Evolutionary conservation across 805 yeast genomes (phyloP).

Genomic region (Clavispora vitiphila): DNA sequence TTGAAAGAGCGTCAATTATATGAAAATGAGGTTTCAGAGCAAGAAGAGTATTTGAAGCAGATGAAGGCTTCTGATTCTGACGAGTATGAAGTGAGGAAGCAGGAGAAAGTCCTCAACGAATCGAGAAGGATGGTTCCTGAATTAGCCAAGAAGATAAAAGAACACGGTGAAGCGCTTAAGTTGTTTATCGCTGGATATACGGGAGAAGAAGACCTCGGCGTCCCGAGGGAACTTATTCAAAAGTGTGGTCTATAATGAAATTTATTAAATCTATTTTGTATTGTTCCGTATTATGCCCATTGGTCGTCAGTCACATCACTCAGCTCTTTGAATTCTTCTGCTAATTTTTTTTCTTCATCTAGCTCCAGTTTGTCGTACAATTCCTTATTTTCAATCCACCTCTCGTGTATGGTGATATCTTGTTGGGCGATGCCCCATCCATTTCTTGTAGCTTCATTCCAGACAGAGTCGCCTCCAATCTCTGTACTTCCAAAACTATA

Average conservation of each 20-base stretch:
- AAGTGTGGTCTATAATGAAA: neutral
- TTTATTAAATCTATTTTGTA: neutral
- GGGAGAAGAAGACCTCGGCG: constrained; percentile 31
- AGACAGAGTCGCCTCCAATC: constrained; percentile 92
- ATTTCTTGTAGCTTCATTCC: constrained; percentile 94
- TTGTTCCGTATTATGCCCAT: neutral
- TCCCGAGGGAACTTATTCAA: constrained; percentile 13
- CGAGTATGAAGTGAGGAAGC: constrained; percentile 59
- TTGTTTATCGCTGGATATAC: constrained; percentile 31
- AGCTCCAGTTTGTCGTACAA: constrained; percentile 56
- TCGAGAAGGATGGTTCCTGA: constrained; percentile 33
- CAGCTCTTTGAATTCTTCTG: constrained; percentile 29
- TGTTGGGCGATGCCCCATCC: constrained; percentile 49
- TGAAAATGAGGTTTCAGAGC: constrained; percentile 53
- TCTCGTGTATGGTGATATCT: constrained; percentile 77
- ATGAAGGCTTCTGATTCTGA: constrained; percentile 46
- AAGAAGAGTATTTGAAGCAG: constrained; percentile 42
- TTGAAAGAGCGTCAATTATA: constrained; percentile 64
- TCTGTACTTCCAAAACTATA: constrained; percentile 91
- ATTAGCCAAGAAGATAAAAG: constrained; percentile 13
- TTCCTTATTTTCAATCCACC: constrained; percentile 89
- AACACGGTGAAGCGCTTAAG: constrained; percentile 36
- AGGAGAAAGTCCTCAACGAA: constrained; percentile 33
- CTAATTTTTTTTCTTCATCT: constrained; percentile 43
- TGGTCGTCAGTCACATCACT: neutral